Conservation (phyloP, 106 monocot genomes). For the Dendrobium officinale region DNA sequence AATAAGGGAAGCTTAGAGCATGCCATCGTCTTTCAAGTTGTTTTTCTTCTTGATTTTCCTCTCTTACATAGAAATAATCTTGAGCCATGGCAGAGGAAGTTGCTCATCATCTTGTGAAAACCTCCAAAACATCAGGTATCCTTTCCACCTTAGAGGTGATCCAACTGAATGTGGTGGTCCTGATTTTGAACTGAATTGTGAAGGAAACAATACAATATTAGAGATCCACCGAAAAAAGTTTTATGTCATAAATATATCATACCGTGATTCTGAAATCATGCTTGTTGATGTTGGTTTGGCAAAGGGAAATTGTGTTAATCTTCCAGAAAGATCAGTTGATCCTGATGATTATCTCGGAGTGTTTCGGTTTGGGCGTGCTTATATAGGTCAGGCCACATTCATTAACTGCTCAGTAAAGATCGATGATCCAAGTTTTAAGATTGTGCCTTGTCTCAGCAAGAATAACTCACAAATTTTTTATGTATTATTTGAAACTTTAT, state of each 20-base stretch:
- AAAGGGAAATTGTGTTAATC: not conserved
- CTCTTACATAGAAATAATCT: no score
- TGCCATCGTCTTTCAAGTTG: no score
- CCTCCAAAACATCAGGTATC: not conserved
- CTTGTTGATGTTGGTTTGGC: not conserved
- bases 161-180: not conserved
- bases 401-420: not conserved
- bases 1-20: no score
- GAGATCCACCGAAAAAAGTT: not conserved
- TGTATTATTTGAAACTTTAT: not conserved
- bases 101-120: not conserved
- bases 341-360: not conserved
- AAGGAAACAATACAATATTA: not conserved
- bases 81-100: no score
- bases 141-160: not conserved
- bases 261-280: not conserved
- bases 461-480: not conserved
- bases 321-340: not conserved
- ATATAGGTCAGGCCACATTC: not conserved
- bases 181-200: not conserved
- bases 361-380: no score
- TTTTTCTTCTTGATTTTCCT: no score
- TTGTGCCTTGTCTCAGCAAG: not conserved
- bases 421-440: not conserved
- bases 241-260: not conserved